Base-by-base conservation (phyloP, 2,329 filamentous ascomycete genomes). In the Aspergillus hiratsukae region DNA sequence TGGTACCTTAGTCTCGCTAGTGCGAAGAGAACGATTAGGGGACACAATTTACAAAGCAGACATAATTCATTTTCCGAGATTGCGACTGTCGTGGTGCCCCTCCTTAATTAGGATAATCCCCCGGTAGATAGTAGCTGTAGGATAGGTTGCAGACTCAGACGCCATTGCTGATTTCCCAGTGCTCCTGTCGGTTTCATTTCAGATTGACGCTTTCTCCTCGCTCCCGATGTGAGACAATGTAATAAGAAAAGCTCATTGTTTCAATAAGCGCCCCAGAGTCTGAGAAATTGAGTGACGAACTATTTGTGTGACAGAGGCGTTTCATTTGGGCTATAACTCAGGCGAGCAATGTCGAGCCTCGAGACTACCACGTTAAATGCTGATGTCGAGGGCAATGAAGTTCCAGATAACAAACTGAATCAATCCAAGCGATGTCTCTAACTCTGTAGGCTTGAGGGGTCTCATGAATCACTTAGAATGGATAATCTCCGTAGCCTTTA, bases 141-240 rank as follows among this genome's bases (percentile, higher is more conserved):
- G 14, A 37, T 35, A 35, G 31, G 11, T 35, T 35, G 31, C 11
- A 35, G 31, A 35, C 4, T 35, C 31, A 35, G 11, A 35, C 14
- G 11, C 11, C 31, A 17, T 37, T n/a, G 31, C 31, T n/a, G 31
- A 7, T 17, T 37, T 14, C 31, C 31, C 31, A 37, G 14, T 17
- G 31, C 17, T 17, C 14, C 14, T 37, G 5, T 37, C 28, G 6
- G 37, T 27, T 54, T 41, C 25, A 25, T 46, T 37, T 37, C 29
- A 43, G 29, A 52, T 51, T 58, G 53, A 49, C 23, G 53, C 50
- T 55, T 53, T 52, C 50, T 58, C 51, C 41, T 40, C 21, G 49
- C 51, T 49, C 43, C 55, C 52, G 37, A 58, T 60, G 50, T 41
- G 55, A 51, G 54, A 48, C 58, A 17, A 37, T 37, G 31, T 56